Evolutionary conservation across 164 flowering plant genomes (phyloP), one percentile per base, ranked within the genome.

Genomic region (Chimonanthus salicifolius): DNA sequence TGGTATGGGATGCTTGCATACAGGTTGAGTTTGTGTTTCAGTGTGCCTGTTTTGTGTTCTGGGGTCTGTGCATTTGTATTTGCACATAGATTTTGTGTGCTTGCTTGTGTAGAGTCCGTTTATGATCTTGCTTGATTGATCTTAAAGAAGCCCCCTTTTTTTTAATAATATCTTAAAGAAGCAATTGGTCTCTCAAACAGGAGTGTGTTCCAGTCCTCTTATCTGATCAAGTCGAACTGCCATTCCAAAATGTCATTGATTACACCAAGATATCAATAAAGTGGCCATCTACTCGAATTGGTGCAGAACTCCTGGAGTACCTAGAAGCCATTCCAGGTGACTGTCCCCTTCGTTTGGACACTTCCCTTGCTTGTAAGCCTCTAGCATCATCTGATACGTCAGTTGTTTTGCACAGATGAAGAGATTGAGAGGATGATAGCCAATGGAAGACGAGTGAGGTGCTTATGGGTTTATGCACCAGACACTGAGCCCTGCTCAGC

Each of bases 161-260:
- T 20, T 20, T 20, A 20, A 20, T 20, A 0, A 20, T 20, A 33
- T 33, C 33, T 33, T 33, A 33, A 33, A 33, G 33, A 33, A 33
- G 33, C 33, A 33, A 33, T 33, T 33, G 33, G 50, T 75, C 62
- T 69, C 15, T 58, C 58, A 45, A 71, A 73, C 88, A 95, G 99
- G 98, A 95, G 78, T 95, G 98, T 71, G 92, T 95, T 33, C 99
- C 98, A 7, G 99, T 93, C 44, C 78, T 95, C 65, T 75, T 95
- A 78, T 95, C 99, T 16, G 99, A 95, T 83, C 89, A 92, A 77
- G 89, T 82, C 64, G 99, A 95, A 64, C 81, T 95, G 51, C 98
- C 99, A 51, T 95, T 93, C 67, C 98, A 93, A 76, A 85, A 92
- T 76, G 90, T 93, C 8, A 80, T 95, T 47, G 99, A 93, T 77